A percentile compares a stretch with the other conserved stretches of the same genome.
Conservation (phyloP, 1,139 yeast genomes). For the Groenewaldozyma auringiensis region DNA sequence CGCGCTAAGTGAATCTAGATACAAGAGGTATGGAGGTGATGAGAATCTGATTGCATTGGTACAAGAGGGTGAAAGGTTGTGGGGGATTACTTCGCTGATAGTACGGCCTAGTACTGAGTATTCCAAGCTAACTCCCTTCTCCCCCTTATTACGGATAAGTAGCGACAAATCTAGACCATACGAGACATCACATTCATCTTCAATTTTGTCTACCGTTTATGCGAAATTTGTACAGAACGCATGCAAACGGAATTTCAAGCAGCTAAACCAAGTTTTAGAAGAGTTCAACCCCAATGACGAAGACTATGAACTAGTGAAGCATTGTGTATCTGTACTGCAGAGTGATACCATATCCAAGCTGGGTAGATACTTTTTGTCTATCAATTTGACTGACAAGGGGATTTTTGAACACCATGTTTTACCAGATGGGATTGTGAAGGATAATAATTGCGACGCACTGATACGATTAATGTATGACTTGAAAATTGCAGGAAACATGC, state of each 20-base stretch:
- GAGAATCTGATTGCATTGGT: background rate
- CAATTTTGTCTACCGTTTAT: background rate
- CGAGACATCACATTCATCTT: no score
- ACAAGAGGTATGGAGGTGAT: background rate
- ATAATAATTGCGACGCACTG: background rate
- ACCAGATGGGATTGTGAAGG: background rate
- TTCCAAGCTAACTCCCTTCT: background rate
- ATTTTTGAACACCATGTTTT: background rate
- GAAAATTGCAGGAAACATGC: background rate
- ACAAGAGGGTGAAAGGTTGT: constrained; percentile 1
- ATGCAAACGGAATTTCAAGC: background rate
- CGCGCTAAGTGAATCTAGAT: background rate
- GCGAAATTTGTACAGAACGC: background rate
- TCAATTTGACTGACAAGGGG: background rate
- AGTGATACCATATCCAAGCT: background rate
- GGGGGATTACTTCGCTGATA: background rate
- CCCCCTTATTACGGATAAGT: background rate
- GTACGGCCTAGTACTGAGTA: background rate
- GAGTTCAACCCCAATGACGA: background rate
- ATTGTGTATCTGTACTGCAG: background rate
- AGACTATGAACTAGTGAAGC: background rate
- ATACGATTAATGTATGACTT: background rate
- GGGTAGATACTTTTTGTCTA: background rate
- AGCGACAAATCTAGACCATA: background rate
- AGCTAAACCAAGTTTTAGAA: background rate